Evolutionary conservation across 2,329 filamentous ascomycete genomes (phyloP).

Genomic region (Cercospora sp.): DNA sequence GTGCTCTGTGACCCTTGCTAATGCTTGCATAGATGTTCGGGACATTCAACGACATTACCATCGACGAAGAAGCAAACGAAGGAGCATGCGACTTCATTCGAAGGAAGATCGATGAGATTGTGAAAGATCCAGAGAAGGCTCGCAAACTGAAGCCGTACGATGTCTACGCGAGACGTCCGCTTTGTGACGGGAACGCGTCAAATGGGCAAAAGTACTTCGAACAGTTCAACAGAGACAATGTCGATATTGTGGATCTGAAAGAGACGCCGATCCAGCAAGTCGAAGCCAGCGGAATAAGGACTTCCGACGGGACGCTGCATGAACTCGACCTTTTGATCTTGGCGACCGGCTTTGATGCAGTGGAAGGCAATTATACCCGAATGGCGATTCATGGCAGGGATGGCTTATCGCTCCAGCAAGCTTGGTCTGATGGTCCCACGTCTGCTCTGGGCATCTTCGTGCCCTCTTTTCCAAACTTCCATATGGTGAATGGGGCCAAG

Average conservation of each 20-base stretch:
- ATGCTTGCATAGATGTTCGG: conserved; percentile 46
- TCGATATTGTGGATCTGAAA: conserved; percentile 47
- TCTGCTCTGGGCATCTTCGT: conserved; percentile 44
- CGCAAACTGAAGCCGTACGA: conserved; percentile 56
- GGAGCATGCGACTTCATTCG: conserved; percentile 59
- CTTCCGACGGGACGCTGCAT: conserved; percentile 41
- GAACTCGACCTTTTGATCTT: conserved; percentile 50
- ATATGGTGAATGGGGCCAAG: conserved; percentile 44
- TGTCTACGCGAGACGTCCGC: conserved; percentile 49
- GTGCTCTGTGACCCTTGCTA: neutral
- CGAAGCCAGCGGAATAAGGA: conserved; percentile 55
- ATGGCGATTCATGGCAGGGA: conserved; percentile 38
- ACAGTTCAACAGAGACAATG: conserved; percentile 46
- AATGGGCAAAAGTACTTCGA: conserved; percentile 53
- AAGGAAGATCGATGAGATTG: conserved; percentile 52
- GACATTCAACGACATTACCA: conserved; percentile 56
- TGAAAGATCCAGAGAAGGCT: conserved; percentile 52
- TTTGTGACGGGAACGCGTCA: conserved; percentile 38
- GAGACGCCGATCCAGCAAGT: conserved; percentile 48
- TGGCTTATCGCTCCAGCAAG: conserved; percentile 35
- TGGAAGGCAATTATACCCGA: conserved; percentile 40
- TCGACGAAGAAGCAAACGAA: conserved; percentile 52
- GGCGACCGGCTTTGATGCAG: conserved; percentile 49
- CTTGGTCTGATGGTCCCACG: conserved; percentile 38
- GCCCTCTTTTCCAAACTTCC: conserved; percentile 43